phyloP scores from a whole-genome alignment of 805 yeast species.

The Candida khao-thaluensis region DNA sequence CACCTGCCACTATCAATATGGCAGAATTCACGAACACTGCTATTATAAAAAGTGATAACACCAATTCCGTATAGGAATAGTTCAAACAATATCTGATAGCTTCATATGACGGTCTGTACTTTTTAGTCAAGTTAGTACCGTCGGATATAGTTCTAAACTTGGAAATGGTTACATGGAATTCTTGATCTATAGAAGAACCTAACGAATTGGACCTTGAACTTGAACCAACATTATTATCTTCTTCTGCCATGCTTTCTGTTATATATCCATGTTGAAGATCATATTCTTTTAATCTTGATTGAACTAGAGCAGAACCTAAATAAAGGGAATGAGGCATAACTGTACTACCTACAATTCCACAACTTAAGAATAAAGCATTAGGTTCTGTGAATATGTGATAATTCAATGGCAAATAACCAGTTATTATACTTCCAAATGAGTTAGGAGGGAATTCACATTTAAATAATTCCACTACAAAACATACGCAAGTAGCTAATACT shows the following conservation, averaged over 20 bases:
- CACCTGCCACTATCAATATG: conserved; percentile 49
- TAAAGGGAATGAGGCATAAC: conserved; percentile 49
- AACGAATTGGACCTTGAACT: not conserved
- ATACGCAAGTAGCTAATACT: conserved; percentile 78
- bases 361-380: conserved; percentile 42
- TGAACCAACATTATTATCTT: not conserved
- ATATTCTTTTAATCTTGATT: conserved; percentile 42
- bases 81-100: conserved; percentile 80
- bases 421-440: conserved; percentile 49
- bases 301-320: conserved; percentile 45
- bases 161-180: conserved; percentile 15
- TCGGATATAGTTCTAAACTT: conserved; percentile 19
- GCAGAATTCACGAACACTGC: conserved; percentile 93
- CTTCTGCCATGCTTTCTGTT: conserved; percentile 7
- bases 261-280: conserved; percentile 34
- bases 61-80: conserved; percentile 78
- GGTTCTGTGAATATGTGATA: conserved; percentile 30
- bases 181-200: conserved; percentile 9
- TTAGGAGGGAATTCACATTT: conserved; percentile 53
- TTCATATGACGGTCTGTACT: conserved; percentile 69
- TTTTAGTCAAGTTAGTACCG: conserved; percentile 12
- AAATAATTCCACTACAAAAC: conserved; percentile 72
- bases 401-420: conserved; percentile 46
- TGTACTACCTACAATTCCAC: conserved; percentile 48
- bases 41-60: conserved; percentile 77